Conservation (phyloP, 2,329 filamentous ascomycete genomes). For the Nemania sp. region DNA sequence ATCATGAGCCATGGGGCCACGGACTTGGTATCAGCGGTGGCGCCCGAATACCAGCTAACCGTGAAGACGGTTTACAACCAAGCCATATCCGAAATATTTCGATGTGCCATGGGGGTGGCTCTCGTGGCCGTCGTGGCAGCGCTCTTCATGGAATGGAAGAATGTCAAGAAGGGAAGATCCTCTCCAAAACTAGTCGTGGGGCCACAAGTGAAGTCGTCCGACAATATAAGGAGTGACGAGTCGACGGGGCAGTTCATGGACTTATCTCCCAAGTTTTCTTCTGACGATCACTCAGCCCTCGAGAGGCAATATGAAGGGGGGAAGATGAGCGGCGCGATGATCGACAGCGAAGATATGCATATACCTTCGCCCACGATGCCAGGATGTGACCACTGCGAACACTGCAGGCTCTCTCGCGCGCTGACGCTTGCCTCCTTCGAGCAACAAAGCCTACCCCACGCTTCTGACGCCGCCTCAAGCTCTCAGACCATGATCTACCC, state of each 20-base stretch:
- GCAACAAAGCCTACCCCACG: conserved; percentile 10
- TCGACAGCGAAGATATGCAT: not conserved
- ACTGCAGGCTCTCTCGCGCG: conserved; percentile 29
- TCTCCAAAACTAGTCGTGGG: conserved; percentile 11
- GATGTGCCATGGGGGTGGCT: conserved; percentile 58
- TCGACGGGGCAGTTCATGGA: conserved; percentile 6
- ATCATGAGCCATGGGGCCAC: conserved; percentile 50
- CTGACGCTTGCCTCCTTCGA: conserved; percentile 16
- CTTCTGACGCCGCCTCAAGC: not conserved
- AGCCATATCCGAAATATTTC: conserved; percentile 58
- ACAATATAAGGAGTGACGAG: conserved; percentile 8
- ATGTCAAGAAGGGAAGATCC: conserved; percentile 53
- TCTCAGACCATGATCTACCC: not conserved
- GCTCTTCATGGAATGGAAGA: conserved; percentile 62
- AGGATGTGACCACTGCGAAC: conserved; percentile 32
- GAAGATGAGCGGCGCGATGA: conserved; percentile 2
- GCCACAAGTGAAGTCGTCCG: not conserved
- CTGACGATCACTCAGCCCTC: conserved; percentile 1
- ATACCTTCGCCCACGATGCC: not conserved
- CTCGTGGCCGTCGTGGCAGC: conserved; percentile 55
- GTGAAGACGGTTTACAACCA: conserved; percentile 62
- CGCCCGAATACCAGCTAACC: conserved; percentile 46
- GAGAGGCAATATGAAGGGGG: conserved; percentile 15
- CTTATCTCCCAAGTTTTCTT: conserved; percentile 6
- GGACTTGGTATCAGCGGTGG: conserved; percentile 55